Evolutionary conservation across 2,329 filamentous ascomycete genomes (phyloP), one percentile per base, ranked within the genome.

Genomic region (Aspergillus phoenicis): DNA sequence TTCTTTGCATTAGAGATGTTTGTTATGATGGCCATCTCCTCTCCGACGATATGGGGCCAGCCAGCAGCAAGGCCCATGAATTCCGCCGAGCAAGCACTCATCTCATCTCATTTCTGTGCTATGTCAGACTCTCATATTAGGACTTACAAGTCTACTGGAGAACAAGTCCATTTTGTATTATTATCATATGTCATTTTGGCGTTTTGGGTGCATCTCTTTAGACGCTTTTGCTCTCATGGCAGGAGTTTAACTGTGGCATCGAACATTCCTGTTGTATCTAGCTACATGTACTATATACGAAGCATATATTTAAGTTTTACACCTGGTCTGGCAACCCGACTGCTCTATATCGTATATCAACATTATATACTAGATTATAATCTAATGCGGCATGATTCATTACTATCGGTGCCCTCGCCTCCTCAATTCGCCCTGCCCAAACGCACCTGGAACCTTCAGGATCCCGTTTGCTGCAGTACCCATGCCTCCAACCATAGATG

Each of bases 351-450:
- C 26, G 49, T 30, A 26, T 15, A 43, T 33, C 53, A 57, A 33
- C n/a, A 53, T 48, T 58, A 20, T 62, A 47, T 33, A 64, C 49
- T 52, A 61, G 48, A 39, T 59, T 55, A 51, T 56, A 49, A 30
- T 49, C 24, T 45, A 36, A 41, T 38, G 20, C 30, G 36, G 45
- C 30, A 58, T 24, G 28, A 52, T 2, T 52, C 36, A 52, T 55
- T 22, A 60, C 71, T 62, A 75, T 26, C 74, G 71, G 69, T 77
- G 68, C 8, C 74, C 72, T 45, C 75, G 68, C 66, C 75, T 69
- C 47, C 74, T 68, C 51, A 60, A 22, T 64, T 75, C 75, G 22
- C 67, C 68, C 45, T 71, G 71, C 3, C 70, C 71, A 58, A 72
- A 77, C 7, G 70, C 72, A 26, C 67, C 68, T 1, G 73, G 73